phyloP scores from a whole-genome alignment of 345 rosid species.

The Fremontodendron californicum region DNA sequence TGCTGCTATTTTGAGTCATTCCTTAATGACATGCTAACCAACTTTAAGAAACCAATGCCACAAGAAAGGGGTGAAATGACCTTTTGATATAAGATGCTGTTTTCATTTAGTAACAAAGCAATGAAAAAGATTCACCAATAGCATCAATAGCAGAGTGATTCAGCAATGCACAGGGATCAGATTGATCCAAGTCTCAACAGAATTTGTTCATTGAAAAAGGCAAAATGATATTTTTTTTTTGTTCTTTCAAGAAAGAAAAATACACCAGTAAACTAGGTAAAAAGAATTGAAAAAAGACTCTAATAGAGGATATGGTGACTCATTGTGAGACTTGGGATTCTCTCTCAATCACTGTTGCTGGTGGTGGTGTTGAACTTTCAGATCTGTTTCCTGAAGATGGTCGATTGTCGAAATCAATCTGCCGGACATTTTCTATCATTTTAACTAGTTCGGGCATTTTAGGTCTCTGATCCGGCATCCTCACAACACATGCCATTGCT shows the following conservation, averaged over 20 bases:
- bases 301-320: neutral
- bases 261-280: constrained; percentile 6
- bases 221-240: neutral
- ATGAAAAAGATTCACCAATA: neutral
- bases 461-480: constrained; percentile 84
- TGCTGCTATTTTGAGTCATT: too few species aligned
- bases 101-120: neutral
- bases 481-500: constrained; percentile 83
- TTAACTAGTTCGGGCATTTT: constrained; percentile 71
- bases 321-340: constrained; percentile 20
- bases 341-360: constrained; percentile 23
- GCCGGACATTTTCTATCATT: constrained; percentile 67
- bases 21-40: neutral
- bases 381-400: constrained; percentile 47
- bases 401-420: constrained; percentile 35
- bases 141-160: neutral
- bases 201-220: constrained; percentile 9
- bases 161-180: too few species aligned
- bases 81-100: neutral
- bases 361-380: constrained; percentile 53
- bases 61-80: too few species aligned
- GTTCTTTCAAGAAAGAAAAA: neutral
- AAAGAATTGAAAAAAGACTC: neutral
- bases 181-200: constrained; percentile 1
- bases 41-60: neutral